Base-by-base conservation (phyloP, 169 alveolate species). In the Plasmodium fragile region DNA sequence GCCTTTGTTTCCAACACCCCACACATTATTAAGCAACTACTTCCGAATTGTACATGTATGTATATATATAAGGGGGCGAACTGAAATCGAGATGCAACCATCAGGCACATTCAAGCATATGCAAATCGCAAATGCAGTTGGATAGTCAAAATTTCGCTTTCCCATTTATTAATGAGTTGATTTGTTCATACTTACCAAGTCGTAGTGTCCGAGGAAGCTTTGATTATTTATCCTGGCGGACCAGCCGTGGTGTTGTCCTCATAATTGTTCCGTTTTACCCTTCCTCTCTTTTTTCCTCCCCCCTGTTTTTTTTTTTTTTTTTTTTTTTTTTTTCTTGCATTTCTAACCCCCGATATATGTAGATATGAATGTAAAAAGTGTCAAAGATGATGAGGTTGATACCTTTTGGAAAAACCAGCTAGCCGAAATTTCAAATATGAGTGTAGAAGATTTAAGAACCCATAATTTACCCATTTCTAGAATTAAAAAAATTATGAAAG, bases 401-500 rank as follows among this genome's bases (percentile, higher is more conserved):
- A 36, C 79, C 52, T 91, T 91, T 81, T 91, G 94, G 94, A 91
- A 65, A 81, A 49, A 91, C 25, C 91, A 81, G 83, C 16, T 81
- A 49, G 49, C 34, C 59, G 92, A 91, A 45, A 81, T 81, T 70
- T 36, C 36, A 18, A 91, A 81, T 52, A 91, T 81, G 83, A 52
- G 49, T 52, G 55, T 43, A 70, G 94, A 91, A 59, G 92, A 73
- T 25, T 69, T 91, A 81, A 96, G 53, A 92, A 92, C 92, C 49
- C 95, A 70, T 28, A 81, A 97, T 59, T 95, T 98, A 5, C 99
- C 99, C 55, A 93, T 98, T 73, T 99, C 99, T 18, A 94, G 99
- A 94, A 97, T 98, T 22, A 98, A 98, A 95, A 98, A 98, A 95
- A 98, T 98, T 53, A 98, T 98, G 99, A 98, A 98, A 96, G 98